These are phyloP conservation scores for Paramecium primaurelia DNA, from an alignment of 73 alveolate species.

Conservation along the genomic window DNA sequence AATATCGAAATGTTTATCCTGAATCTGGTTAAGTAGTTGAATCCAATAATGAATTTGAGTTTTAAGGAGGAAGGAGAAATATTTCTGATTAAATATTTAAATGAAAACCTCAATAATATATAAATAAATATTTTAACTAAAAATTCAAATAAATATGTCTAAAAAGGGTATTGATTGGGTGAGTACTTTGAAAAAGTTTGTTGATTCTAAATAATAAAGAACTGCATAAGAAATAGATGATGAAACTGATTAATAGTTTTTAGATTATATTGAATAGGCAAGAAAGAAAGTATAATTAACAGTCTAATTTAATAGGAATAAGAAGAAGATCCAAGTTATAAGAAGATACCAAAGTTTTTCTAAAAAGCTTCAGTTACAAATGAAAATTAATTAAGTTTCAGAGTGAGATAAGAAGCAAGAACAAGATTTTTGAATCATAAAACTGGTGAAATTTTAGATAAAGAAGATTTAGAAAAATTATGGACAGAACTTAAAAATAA, in stretches of 20 bases:
- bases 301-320: constrained; percentile 61
- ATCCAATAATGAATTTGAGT: constrained; percentile 20
- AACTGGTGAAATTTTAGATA: constrained; percentile 92
- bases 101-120: background rate
- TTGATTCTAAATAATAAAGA: constrained; percentile 52
- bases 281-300: constrained; percentile 46
- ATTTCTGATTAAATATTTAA: constrained; percentile 32
- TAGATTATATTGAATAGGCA: constrained; percentile 84
- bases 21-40: constrained; percentile 24
- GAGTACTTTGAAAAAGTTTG: constrained; percentile 38
- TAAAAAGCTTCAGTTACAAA: constrained; percentile 77
- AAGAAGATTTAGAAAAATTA: constrained; percentile 88
- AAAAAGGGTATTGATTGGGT: constrained; percentile 48
- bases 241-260: constrained; percentile 82
- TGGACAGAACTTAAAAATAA: constrained; percentile 88
- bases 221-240: constrained; percentile 73
- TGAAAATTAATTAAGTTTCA: constrained; percentile 82
- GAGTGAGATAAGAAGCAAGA: constrained; percentile 93
- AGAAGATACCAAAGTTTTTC: constrained; percentile 89
- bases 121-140: background rate
- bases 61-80: constrained; percentile 31
- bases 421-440: constrained; percentile 89
- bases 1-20: constrained; percentile 18
- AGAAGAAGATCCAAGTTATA: constrained; percentile 76
- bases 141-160: background rate